Evolutionary conservation across 1,284 basidiomycete genomes (phyloP), one percentile per base, ranked within the genome.

Genomic region (Exobasidium cylindrosporum): DNA sequence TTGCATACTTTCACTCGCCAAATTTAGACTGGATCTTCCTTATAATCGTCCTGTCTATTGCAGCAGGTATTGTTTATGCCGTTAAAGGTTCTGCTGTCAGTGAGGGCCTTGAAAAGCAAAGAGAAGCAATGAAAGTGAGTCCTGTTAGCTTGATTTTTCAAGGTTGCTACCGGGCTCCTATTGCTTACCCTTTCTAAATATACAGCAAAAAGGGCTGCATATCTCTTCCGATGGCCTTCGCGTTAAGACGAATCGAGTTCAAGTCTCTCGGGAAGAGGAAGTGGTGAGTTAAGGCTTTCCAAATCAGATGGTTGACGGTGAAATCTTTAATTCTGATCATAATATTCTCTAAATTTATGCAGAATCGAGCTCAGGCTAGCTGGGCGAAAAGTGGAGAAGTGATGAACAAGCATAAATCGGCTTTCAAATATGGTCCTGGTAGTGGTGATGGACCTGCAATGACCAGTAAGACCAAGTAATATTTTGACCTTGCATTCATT

Each of bases 11-110:
- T 24, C 24, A 17, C 28, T 53, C 40, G 11, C 35, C 11, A 7
- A 3, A 11, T 26, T 6, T 21, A 28, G 56, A 58, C 23, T 58
- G 44, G 31, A 49, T 58, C 56, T 58, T 58, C 43, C 43, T 58
- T 23, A 24, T 49, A 32, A 29, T 58, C 24, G 32, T 43, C 6
- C 26, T 58, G 40, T 30, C 56, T 40, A 49, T 58, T 40, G n/a
- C 44, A 17, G 56, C 7, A 1, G 56, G 43, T 29, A 49, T 58
- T 43, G 56, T 45, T 11, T 58, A 58, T 49, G 56, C 56, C n/a
- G n/a, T 58, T 43, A 58, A 58, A 55, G 53, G 53, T 23, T 44
- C 53, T 2, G n/a, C 32, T 14, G 17, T 55, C 24, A 55, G 32
- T 17, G 53, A 55, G 30, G 32, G 40, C 29, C 4, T 55, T 4